Conservation (phyloP, 108 stramenopile genomes). For the Cyclotella distinguenda region DNA sequence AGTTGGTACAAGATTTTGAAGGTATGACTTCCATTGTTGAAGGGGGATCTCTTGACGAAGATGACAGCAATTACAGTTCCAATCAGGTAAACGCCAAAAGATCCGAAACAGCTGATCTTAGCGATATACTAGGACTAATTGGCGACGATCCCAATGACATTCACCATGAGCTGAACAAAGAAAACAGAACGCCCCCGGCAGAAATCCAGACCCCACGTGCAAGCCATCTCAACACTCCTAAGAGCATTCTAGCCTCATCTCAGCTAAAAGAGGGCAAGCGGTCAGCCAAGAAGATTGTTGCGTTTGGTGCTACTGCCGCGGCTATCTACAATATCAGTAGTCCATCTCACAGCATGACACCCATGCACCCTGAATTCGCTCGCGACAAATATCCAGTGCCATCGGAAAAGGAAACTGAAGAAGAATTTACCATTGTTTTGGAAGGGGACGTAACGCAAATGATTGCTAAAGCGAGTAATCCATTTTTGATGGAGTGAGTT, state of each 20-base stretch:
- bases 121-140: constrained; percentile 13
- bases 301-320: constrained; percentile 79
- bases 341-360: constrained; percentile 77
- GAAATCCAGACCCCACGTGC: constrained; percentile 3
- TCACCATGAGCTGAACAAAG: background rate
- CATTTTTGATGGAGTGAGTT: constrained; percentile 32
- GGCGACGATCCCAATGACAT: background rate
- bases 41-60: background rate
- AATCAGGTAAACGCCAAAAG: constrained; percentile 16
- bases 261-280: constrained; percentile 12
- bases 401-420: constrained; percentile 14
- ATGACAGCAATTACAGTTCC: background rate
- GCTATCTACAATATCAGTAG: constrained; percentile 77
- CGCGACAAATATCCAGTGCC: constrained; percentile 54
- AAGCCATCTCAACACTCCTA: constrained; percentile 27
- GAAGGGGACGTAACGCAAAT: constrained; percentile 33
- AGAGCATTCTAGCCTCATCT: constrained; percentile 53
- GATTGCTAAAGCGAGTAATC: constrained; percentile 31
- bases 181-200: constrained; percentile 9
- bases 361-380: constrained; percentile 57
- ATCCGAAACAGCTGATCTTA: constrained; percentile 32
- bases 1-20: constrained; percentile 21
- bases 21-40: background rate
- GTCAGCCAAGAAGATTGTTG: constrained; percentile 47
- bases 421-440: constrained; percentile 32